These are phyloP conservation scores for Diaporthe sp. DNA, from an alignment of 2,329 filamentous ascomycete genomes.

Conservation along the genomic window DNA sequence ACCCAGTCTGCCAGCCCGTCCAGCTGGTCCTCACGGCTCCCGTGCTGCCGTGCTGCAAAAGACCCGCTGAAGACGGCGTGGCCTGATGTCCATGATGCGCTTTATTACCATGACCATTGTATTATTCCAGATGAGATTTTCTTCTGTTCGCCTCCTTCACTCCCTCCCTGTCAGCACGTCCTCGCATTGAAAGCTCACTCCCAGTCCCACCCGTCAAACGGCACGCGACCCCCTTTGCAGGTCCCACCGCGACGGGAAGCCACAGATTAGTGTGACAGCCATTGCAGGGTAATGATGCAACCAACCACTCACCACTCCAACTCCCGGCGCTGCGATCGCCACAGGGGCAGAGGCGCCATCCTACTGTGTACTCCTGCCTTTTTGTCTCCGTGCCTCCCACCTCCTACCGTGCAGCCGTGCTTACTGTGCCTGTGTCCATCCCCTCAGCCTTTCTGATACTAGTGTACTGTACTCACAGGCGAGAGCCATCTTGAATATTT, in stretches of 20 bases:
- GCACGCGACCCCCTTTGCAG: slow-evolving; percentile 20
- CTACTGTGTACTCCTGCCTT: neutral
- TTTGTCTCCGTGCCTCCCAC: neutral
- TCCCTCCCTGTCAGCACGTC: neutral
- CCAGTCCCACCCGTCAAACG: slow-evolving; percentile 13
- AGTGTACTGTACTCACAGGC: neutral
- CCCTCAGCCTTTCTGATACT: neutral
- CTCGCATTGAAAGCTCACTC: neutral
- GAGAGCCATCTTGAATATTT: neutral
- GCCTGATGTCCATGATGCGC: slow-evolving; percentile 6
- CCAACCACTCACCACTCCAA: neutral
- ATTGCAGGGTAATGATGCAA: slow-evolving; percentile 32
- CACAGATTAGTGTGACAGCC: slow-evolving; percentile 25
- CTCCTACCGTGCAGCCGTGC: neutral
- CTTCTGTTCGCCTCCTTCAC: neutral
- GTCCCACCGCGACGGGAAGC: slow-evolving; percentile 26
- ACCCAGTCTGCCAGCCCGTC: neutral
- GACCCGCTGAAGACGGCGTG: neutral
- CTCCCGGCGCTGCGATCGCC: slow-evolving; percentile 13
- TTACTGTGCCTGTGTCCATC: neutral
- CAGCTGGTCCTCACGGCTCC: neutral
- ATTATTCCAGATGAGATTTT: neutral
- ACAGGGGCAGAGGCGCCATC: neutral
- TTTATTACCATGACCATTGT: neutral
- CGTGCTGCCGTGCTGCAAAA: neutral